Evolutionary conservation across 2,329 filamentous ascomycete species (phyloP), one percentile per base, ranked within the genome.

Genomic region (Xylariaceae sp.): DNA sequence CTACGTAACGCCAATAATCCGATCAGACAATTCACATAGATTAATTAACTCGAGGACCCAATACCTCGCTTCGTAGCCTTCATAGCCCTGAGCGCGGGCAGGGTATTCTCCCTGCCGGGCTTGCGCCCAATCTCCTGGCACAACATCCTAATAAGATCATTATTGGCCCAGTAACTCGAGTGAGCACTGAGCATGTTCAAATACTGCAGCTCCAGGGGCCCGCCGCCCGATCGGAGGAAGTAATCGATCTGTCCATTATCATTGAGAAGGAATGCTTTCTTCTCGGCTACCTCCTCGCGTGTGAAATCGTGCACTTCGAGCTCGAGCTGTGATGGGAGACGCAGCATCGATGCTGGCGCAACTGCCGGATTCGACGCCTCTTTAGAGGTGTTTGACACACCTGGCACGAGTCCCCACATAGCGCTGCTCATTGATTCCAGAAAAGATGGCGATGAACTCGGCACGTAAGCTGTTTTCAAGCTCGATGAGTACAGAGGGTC

Each of bases 231-330:
- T 53, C 86, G 86, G 53, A 99, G 77, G 68, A 88, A 95, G 74
- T 86, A 99, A 72, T 99, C 94, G 47, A 99, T 87, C 74, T 99
- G 94, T 0, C 92, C 93, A 65, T 97, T 97, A 68, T 99, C 94
- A 67, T 99, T 99, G 3, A 99, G 82, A 6, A 96, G 73, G 62
- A 86, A 88, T 64, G 92, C 92, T 67, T 93, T 88, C 72, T 88
- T 91, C 76, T 97, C 94, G 0, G 92, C 93, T 56, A 96, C 84
- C 68, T 97, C 92, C 73, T 97, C 93, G 2, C 90, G 84, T 0
- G 89, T 89, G 71, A 99, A 99, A 72, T 99, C 89, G 71, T 97
- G 94, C 0, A 93, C 93, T 70, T 97, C 93, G 55, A 99, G 82
- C 73, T 99, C 94, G n/a, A 97, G 77, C 67, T 85, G 85, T 13